Evolutionary conservation across 2,329 filamentous ascomycete genomes (phyloP), one percentile per base, ranked within the genome.

Genomic region (Trichoderma simmonsii): DNA sequence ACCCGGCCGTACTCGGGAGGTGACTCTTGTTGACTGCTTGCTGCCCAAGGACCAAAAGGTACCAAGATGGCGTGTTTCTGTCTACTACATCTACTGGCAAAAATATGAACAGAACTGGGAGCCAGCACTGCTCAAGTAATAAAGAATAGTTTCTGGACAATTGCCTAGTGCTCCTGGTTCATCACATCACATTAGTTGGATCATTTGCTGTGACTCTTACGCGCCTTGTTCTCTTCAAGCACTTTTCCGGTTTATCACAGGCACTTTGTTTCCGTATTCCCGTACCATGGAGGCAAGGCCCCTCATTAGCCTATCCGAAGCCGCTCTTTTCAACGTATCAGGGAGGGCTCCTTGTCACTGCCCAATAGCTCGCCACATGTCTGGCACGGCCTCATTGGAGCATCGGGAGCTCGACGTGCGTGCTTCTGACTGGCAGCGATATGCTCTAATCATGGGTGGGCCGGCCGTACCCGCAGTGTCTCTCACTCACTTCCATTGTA

Each of bases 361-460:
- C 36, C 62, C 69, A 65, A 71, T 65, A 15, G 51, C 61, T 60
- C 48, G 54, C 61, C 51, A 30, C 69, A 71, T 66, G 69, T 51
- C 48, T 18, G 32, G 51, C 68, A 62, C 59, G 68, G 24, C 36
- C 59, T 63, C 43, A 63, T 66, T 71, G 61, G 69, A 66, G 68
- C 30, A 43, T 64, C n/a, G 21, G 48, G 43, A 32, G 12, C 32
- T 36, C 30, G 54, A 26, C 43, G 43, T 70, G 68, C 43, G 43
- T 56, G 68, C 59, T 63, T 62, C 6, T 60, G 36, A 60, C 66
- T 70, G 64, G 66, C 66, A 43, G 34, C 30, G 21, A 62, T 54
- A 70, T 62, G 66, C 28, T 70, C 66, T 39, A 70, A 70, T 62
- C 26, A 51, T 6, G 28, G 21, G 28, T 32, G 32, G 36, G 28